A percentile compares a stretch with the other conserved stretches of the same genome.
Evolutionary conservation across 805 yeast genomes (phyloP).

Genomic region (Yamadazyma laniorum): DNA sequence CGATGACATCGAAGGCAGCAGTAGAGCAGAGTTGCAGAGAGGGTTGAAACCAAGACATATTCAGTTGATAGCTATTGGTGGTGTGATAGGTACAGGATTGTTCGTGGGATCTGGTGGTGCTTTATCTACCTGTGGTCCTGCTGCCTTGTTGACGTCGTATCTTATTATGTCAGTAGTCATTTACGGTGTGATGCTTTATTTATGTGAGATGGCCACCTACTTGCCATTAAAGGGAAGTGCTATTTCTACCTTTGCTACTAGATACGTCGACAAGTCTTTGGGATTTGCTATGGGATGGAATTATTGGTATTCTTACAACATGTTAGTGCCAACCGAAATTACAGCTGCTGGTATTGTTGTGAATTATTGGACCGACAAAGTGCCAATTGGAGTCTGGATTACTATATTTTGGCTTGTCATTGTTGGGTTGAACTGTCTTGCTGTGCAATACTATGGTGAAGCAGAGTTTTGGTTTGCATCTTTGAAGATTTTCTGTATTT

Average conservation of each 20-base stretch:
- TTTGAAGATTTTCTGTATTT: slow-evolving; percentile 29
- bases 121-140: slow-evolving; percentile 36
- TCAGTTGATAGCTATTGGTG: slow-evolving; percentile 78
- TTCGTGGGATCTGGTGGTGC: slow-evolving; percentile 39
- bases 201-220: slow-evolving; percentile 16
- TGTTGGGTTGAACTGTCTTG: slow-evolving; percentile 25
- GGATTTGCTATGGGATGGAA: slow-evolving; percentile 36
- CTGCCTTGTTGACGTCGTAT: slow-evolving; percentile 36
- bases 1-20: slow-evolving; percentile 4
- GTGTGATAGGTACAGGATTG: slow-evolving; percentile 80
- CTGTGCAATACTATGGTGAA: slow-evolving; percentile 36
- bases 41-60: slow-evolving; percentile 51
- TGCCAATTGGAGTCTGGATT: slow-evolving; percentile 40
- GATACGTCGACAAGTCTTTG: slow-evolving; percentile 16
- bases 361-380: slow-evolving; percentile 33
- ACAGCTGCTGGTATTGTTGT: slow-evolving; percentile 37
- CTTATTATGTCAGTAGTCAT: slow-evolving; percentile 18
- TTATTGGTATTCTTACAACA: slow-evolving; percentile 34
- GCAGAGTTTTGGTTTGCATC: slow-evolving; percentile 36
- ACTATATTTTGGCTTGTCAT: slow-evolving; percentile 28
- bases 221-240: slow-evolving; percentile 15
- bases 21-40: slow-evolving; percentile 17
- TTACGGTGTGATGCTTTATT: slow-evolving; percentile 14
- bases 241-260: slow-evolving; percentile 10
- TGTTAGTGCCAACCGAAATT: slow-evolving; percentile 37